Evolutionary conservation across 768 basidiomycete species (phyloP).

Genomic region (Mycena metata): DNA sequence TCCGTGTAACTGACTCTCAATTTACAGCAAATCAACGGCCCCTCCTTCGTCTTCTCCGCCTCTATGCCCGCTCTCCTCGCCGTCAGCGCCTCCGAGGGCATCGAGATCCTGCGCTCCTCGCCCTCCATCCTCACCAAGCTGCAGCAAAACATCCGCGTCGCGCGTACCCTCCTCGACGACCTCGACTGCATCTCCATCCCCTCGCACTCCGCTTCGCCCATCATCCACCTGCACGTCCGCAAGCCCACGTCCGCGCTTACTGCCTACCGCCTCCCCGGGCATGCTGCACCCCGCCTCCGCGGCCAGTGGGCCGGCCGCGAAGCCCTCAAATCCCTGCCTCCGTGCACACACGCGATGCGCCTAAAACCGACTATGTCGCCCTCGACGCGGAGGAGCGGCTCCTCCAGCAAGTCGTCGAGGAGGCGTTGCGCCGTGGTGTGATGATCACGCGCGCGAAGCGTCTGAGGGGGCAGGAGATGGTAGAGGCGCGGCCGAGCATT

Average conservation of each 20-base stretch:
- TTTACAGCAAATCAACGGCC: constrained; percentile 90
- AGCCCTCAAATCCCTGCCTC: constrained; percentile 66
- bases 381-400: constrained; percentile 79
- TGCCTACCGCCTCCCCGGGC: constrained; percentile 9
- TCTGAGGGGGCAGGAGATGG: constrained; percentile 85
- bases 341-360: constrained; percentile 60
- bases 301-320: constrained; percentile 45
- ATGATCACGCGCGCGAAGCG: constrained; percentile 89
- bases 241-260: constrained; percentile 36
- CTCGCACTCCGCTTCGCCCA: constrained; percentile 86
- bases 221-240: constrained; percentile 87
- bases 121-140: constrained; percentile 83
- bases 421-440: constrained; percentile 84
- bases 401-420: constrained; percentile 94
- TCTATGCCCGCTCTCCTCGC: constrained; percentile 92
- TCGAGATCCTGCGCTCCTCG: constrained; percentile 80
- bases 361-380: constrained; percentile 64
- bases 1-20: not conserved
- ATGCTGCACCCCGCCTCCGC: constrained; percentile 44
- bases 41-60: constrained; percentile 96
- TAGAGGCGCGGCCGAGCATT: constrained; percentile 87
- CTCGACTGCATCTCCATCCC: constrained; percentile 87
- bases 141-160: constrained; percentile 83
- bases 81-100: constrained; percentile 88
- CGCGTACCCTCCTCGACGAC: constrained; percentile 86